phyloP scores from a whole-genome alignment of 1,284 basidiomycete genomes.

The Tilletia setariae region DNA sequence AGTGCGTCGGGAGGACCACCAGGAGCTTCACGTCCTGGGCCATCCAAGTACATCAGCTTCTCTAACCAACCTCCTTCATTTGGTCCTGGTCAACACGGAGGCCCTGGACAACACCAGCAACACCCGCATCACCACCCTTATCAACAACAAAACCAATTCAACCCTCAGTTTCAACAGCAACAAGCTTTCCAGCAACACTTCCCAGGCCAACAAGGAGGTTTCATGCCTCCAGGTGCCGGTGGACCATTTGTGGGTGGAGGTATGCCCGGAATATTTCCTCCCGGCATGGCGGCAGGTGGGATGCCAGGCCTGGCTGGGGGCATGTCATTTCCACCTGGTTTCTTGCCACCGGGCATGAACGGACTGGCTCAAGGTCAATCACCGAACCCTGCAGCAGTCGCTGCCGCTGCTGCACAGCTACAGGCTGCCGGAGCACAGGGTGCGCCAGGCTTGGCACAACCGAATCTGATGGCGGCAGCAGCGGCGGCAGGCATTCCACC shows the following conservation, averaged over 20 bases:
- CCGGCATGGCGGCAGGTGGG: neutral
- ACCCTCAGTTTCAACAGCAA: neutral
- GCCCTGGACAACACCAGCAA: neutral
- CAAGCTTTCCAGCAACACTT: neutral
- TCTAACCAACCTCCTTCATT: constrained; percentile 8
- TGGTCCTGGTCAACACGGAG: constrained; percentile 3
- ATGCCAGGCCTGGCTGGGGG: neutral
- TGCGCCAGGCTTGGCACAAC: no score
- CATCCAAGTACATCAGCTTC: constrained; percentile 6
- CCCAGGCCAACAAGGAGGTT: neutral
- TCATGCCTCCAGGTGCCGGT: neutral
- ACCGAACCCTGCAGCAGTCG: neutral
- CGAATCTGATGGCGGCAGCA: neutral
- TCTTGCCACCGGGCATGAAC: neutral
- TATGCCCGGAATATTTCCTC: neutral
- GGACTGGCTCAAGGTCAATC: neutral
- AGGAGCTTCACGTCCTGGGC: neutral
- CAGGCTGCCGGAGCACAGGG: no score
- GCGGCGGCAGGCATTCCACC: constrained; percentile 1
- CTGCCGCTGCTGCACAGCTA: no score
- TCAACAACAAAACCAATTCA: neutral
- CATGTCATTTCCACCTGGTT: constrained; percentile 11
- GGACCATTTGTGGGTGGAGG: neutral
- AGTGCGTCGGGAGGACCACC: neutral
- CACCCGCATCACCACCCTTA: neutral